Percentiles rank a stretch among this genome's conserved stretches.
These are phyloP conservation scores for Simplicillium aogashimaense DNA, from an alignment of 2,329 filamentous ascomycete species.

Conservation along the genomic window DNA sequence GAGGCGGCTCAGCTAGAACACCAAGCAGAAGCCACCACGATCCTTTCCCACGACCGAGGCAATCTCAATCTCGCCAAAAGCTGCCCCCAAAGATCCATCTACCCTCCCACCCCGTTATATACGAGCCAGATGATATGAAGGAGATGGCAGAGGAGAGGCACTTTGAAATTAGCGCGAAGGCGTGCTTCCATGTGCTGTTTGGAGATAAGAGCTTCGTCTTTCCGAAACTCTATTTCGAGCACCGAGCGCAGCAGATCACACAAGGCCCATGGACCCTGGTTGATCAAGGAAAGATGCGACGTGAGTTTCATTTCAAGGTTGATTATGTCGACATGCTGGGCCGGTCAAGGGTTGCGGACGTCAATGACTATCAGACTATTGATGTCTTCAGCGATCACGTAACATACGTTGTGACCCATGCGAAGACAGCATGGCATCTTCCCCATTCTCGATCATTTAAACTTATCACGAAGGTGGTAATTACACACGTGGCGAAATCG, in stretches of 20 bases:
- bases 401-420: slow-evolving; percentile 54
- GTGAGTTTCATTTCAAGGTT: slow-evolving; percentile 75
- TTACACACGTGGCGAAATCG: slow-evolving; percentile 86
- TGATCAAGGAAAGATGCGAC: slow-evolving; percentile 60
- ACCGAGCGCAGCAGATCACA: slow-evolving; percentile 66
- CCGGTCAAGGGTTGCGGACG: slow-evolving; percentile 46
- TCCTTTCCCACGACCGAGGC: slow-evolving; percentile 23
- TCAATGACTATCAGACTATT: slow-evolving; percentile 78
- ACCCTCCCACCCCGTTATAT: slow-evolving; percentile 70
- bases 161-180: slow-evolving; percentile 88
- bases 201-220: slow-evolving; percentile 95
- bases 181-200: slow-evolving; percentile 91
- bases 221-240: slow-evolving; percentile 79
- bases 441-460: slow-evolving; percentile 72
- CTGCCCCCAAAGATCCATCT: slow-evolving; percentile 65
- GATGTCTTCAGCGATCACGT: slow-evolving; percentile 72
- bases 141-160: slow-evolving; percentile 66
- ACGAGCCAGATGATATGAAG: slow-evolving; percentile 75
- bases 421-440: slow-evolving; percentile 68
- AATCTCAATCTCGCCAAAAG: slow-evolving; percentile 22
- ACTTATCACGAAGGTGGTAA: slow-evolving; percentile 81
- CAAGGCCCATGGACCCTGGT: slow-evolving; percentile 76
- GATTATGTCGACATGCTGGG: slow-evolving; percentile 57
- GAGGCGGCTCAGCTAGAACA: slow-evolving; percentile 33
- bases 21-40: slow-evolving; percentile 19